These are phyloP conservation scores for Phytophthora macrochlamydospora DNA, from an alignment of 352 stramenopile genomes.

Conservation along the genomic window DNA sequence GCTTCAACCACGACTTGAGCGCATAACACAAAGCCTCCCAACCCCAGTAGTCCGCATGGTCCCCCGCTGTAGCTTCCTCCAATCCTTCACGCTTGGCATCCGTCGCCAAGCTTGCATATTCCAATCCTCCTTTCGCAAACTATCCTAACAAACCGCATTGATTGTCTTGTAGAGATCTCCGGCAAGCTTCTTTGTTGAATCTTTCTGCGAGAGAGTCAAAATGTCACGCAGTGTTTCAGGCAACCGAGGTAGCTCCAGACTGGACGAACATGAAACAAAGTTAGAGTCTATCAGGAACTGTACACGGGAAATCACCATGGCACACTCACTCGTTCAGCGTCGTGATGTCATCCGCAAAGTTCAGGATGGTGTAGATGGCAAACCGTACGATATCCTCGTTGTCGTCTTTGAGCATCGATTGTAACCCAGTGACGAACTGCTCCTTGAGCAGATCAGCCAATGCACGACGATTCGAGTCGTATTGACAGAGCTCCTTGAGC, in stretches of 20 bases:
- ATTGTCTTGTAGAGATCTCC: constrained; percentile 70
- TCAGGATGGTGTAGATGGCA: constrained; percentile 75
- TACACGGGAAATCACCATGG: not conserved
- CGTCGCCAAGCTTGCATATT: constrained; percentile 12
- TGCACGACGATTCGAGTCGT: constrained; percentile 51
- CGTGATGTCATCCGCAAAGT: constrained; percentile 60
- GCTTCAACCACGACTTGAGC: no score
- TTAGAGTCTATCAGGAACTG: not conserved
- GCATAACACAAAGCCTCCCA: no score
- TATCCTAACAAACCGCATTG: constrained; percentile 52
- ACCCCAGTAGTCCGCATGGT: no score
- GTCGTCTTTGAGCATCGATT: constrained; percentile 69
- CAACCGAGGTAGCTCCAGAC: constrained; percentile 61
- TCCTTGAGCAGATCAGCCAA: constrained; percentile 50
- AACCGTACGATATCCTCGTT: constrained; percentile 81
- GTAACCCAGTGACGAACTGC: constrained; percentile 54
- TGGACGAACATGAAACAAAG: constrained; percentile 14
- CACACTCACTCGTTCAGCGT: constrained; percentile 50
- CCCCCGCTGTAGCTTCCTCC: constrained; percentile 10
- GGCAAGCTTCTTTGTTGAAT: constrained; percentile 75
- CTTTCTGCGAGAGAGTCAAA: constrained; percentile 61
- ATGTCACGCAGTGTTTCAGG: constrained; percentile 66
- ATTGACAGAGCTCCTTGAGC: constrained; percentile 77
- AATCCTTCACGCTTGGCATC: constrained; percentile 23
- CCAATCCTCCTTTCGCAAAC: constrained; percentile 7